Evolutionary conservation across 2,329 filamentous ascomycete genomes (phyloP), one percentile per base, ranked within the genome.

Genomic region (Torrubiella hemipterigena): DNA sequence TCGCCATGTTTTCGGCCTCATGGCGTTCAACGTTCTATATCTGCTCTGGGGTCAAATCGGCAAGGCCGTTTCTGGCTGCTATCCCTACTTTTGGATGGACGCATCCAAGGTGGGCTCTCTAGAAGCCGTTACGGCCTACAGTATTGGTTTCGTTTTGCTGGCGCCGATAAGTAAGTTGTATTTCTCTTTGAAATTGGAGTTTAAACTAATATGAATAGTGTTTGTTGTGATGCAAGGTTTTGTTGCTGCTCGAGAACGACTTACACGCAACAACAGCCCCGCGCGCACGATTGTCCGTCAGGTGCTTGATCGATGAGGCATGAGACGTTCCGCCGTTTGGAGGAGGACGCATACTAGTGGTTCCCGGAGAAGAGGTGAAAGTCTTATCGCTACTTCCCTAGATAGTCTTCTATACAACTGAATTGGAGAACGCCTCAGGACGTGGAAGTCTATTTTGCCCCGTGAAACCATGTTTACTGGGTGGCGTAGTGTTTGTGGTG

Each of bases 51-150:
- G 61, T 20, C 54, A 51, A 8, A 46, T 69, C 28, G 67, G 67
- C 16, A 59, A 59, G 39, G 44, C 56, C 17, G 31, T 61, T 31
- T 69, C 65, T 2, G 59, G 58, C 20, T 55, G 56, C 30, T 56
- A 50, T 33, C 52, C 66, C 8, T 67, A 67, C 39, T 69, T 66
- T 48, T 70, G 66, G 58, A 51, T 71, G 31, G 61, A 70, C 39
- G 53, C 58, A 31, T 44, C 52, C 6, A 45, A 58, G 32, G 56
- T 65, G 38, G 58, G 58, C 27, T 56, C 55, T 17, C 49, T 56
- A 23, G 58, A 60, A 40, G 58, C 61, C 12, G 58, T 67, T 14
- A 49, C 58, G 23, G 54, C 56, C 6, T 63, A 63, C 37, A 58
- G 54, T 32, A 47, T 58, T 26, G 57, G 52, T 6, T 71, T 71